A percentile compares a stretch with the other conserved stretches of the same genome.
These are phyloP conservation scores for Monoraphidium neglectum DNA, from an alignment of 139 green algal genomes.

Conservation along the genomic window DNA sequence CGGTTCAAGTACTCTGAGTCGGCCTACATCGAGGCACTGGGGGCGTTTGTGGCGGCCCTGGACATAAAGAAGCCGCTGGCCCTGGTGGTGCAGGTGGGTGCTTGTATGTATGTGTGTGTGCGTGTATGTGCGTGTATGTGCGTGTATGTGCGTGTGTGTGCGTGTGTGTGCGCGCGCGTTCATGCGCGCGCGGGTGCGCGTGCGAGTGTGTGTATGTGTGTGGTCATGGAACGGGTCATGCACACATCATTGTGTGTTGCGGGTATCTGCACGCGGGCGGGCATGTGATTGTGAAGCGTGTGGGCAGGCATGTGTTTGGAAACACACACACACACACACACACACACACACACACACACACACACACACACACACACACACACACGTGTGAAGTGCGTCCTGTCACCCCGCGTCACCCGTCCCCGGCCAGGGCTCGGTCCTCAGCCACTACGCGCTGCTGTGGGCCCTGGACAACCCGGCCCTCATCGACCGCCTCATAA, in stretches of 20 bases:
- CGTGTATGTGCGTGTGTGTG: too few relatives aligned
- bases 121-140: neutral
- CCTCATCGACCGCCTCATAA: slow-evolving; percentile 57
- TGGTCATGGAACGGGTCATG: too few relatives aligned
- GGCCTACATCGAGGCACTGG: slow-evolving; percentile 48
- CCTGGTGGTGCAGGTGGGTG: slow-evolving; percentile 46
- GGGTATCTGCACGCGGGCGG: neutral
- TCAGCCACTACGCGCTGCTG: slow-evolving; percentile 73
- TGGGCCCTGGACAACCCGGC: slow-evolving; percentile 63
- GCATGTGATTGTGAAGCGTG: neutral
- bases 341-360: too few relatives aligned
- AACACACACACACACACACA: too few relatives aligned
- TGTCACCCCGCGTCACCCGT: neutral
- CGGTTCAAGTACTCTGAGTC: slow-evolving; percentile 54
- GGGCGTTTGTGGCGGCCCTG: slow-evolving; percentile 46
- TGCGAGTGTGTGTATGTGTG: too few relatives aligned
- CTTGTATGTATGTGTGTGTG: neutral
- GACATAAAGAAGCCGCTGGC: slow-evolving; percentile 55
- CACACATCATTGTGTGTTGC: neutral
- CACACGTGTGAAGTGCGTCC: neutral
- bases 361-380: too few relatives aligned
- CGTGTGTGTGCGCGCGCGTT: neutral
- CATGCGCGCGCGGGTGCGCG: too few relatives aligned
- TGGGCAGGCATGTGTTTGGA: neutral
- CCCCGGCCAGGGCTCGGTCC: slow-evolving; percentile 61